Conservation (phyloP, 2,329 filamentous ascomycete genomes). For the Talaromyces sp. region DNA sequence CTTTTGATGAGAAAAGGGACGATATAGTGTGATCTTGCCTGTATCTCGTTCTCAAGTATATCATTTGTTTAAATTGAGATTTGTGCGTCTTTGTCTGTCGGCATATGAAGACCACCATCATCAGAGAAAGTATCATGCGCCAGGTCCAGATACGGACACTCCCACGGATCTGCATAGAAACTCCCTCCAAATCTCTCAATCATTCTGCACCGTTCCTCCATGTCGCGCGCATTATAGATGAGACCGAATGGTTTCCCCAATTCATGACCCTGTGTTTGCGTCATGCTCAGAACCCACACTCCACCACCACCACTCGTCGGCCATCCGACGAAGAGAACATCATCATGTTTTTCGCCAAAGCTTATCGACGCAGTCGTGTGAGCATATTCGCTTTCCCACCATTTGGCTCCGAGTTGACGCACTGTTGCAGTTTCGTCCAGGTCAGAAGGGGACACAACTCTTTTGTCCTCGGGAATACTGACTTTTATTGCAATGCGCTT, state of each 20-base stretch:
- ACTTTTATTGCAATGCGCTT: not conserved
- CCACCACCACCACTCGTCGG: not conserved
- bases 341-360: not conserved
- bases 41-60: not conserved
- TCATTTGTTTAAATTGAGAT: too few species aligned
- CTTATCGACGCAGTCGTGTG: not conserved
- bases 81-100: not conserved
- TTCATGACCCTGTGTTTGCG: not conserved
- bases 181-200: not conserved
- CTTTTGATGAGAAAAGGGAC: not conserved
- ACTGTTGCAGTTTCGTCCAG: not conserved
- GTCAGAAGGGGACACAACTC: not conserved
- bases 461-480: not conserved
- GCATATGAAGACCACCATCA: not conserved
- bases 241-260: not conserved
- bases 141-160: not conserved
- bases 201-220: not conserved
- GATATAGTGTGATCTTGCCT: slow-evolving; percentile 10
- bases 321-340: not conserved
- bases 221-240: not conserved
- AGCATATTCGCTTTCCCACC: not conserved
- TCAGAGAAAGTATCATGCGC: not conserved
- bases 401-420: not conserved
- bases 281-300: not conserved
- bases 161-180: not conserved